These are phyloP conservation scores for Excoecaria cochinchinensis DNA, from an alignment of 345 rosid genomes.

Conservation along the genomic window DNA sequence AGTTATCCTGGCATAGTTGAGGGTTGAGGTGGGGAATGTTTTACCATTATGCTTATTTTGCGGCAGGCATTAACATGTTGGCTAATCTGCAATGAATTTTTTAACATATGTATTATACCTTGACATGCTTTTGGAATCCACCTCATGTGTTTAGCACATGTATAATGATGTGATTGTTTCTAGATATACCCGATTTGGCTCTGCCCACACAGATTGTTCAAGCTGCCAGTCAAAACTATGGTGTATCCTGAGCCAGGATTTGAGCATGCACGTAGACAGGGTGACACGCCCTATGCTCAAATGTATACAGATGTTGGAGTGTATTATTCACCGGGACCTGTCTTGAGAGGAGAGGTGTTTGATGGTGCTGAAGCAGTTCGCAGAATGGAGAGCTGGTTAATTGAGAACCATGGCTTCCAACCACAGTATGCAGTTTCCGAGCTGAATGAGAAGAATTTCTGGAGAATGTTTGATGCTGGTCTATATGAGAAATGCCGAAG, in stretches of 20 bases:
- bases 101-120: background rate
- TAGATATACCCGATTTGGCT: conserved; percentile 96
- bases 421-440: conserved; percentile 98
- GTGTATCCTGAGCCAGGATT: conserved; percentile 92
- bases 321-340: conserved; percentile 92
- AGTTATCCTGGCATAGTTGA: background rate
- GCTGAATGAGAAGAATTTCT: conserved; percentile 80
- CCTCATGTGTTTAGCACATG: background rate
- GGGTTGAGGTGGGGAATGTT: background rate
- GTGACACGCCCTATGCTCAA: conserved; percentile 87
- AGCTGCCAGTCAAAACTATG: conserved; percentile 84
- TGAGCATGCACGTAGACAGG: conserved; percentile 82
- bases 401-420: conserved; percentile 89
- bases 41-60: background rate
- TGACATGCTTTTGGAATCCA: background rate
- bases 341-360: conserved; percentile 83
- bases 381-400: conserved; percentile 84
- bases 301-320: conserved; percentile 98
- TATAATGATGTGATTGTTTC: conserved; percentile 5
- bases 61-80: background rate
- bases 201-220: conserved; percentile 89
- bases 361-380: conserved; percentile 92
- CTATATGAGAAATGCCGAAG: conserved; percentile 80
- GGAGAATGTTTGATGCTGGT: conserved; percentile 94
- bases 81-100: background rate